phyloP scores from a whole-genome alignment of 2,329 filamentous ascomycete genomes.

The Microcyclosporella mali region DNA sequence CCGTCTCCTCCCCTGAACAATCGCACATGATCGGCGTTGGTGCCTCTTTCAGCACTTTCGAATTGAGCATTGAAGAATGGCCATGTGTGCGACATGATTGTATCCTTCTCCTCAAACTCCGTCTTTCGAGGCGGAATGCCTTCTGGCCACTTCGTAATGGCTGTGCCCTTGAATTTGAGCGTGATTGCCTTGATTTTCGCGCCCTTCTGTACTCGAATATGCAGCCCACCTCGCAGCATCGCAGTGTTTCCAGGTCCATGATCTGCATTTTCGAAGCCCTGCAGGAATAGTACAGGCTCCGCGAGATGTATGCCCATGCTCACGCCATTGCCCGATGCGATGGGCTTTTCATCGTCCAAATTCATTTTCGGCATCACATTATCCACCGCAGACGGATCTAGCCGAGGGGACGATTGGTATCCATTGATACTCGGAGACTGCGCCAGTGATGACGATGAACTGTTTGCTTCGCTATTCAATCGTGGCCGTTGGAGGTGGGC shows the following conservation, averaged over 20 bases:
- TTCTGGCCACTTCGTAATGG: slow-evolving; percentile 93
- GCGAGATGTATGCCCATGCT: slow-evolving; percentile 67
- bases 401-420: slow-evolving; percentile 10
- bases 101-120: slow-evolving; percentile 77
- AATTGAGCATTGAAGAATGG: slow-evolving; percentile 85
- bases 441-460: slow-evolving; percentile 5
- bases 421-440: slow-evolving; percentile 12
- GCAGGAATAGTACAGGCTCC: slow-evolving; percentile 73
- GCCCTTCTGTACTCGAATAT: slow-evolving; percentile 76
- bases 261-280: slow-evolving; percentile 69
- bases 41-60: slow-evolving; percentile 52
- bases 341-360: slow-evolving; percentile 55
- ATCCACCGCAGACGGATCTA: slow-evolving; percentile 15
- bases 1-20: slow-evolving; percentile 42
- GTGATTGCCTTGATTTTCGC: slow-evolving; percentile 90
- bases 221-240: slow-evolving; percentile 76
- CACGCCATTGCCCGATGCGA: slow-evolving; percentile 72
- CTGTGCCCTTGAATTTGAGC: slow-evolving; percentile 76
- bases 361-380: slow-evolving; percentile 26
- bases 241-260: slow-evolving; percentile 62
- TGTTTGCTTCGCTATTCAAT: slow-evolving; percentile 34
- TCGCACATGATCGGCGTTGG: slow-evolving; percentile 58
- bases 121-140: slow-evolving; percentile 82
- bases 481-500: slow-evolving; percentile 37
- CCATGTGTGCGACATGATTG: slow-evolving; percentile 78